Evolutionary conservation across 805 yeast genomes (phyloP).

Genomic region (Brettanomyces nanus): DNA sequence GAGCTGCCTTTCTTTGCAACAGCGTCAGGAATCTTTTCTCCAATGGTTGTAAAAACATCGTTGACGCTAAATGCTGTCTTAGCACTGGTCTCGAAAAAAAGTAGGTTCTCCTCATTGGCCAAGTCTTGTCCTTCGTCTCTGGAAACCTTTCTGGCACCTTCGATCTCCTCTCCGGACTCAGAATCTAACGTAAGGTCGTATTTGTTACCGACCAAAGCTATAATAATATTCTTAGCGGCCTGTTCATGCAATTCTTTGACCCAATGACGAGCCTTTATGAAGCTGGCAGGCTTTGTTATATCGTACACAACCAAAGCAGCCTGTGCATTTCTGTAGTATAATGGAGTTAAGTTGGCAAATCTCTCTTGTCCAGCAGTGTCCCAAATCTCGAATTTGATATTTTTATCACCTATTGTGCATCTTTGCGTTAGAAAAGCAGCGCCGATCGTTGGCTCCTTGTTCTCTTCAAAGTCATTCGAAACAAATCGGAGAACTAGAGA

Average conservation of each 20-base stretch:
- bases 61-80: slow-evolving; percentile 84
- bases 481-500: slow-evolving; percentile 89
- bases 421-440: slow-evolving; percentile 96
- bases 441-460: slow-evolving; percentile 96
- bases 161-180: slow-evolving; percentile 40
- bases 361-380: slow-evolving; percentile 82
- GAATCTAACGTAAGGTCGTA: slow-evolving; percentile 60
- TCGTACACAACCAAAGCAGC: slow-evolving; percentile 96
- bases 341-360: slow-evolving; percentile 91
- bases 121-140: slow-evolving; percentile 78
- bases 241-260: slow-evolving; percentile 93
- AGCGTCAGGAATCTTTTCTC: slow-evolving; percentile 66
- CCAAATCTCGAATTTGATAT: slow-evolving; percentile 90
- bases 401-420: slow-evolving; percentile 76
- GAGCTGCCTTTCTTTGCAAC: slow-evolving; percentile 7
- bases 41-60: slow-evolving; percentile 86
- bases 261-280: slow-evolving; percentile 97
- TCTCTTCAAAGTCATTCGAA: slow-evolving; percentile 91
- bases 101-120: slow-evolving; percentile 84
- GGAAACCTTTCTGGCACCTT: slow-evolving; percentile 64
- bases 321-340: slow-evolving; percentile 96
- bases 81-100: slow-evolving; percentile 93
- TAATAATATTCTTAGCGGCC: slow-evolving; percentile 84
- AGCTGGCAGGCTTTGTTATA: slow-evolving; percentile 88
- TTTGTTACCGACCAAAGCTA: slow-evolving; percentile 93